Evolutionary conservation across 2,329 filamentous ascomycete genomes (phyloP).

Genomic region (Canariomyces notabilis): DNA sequence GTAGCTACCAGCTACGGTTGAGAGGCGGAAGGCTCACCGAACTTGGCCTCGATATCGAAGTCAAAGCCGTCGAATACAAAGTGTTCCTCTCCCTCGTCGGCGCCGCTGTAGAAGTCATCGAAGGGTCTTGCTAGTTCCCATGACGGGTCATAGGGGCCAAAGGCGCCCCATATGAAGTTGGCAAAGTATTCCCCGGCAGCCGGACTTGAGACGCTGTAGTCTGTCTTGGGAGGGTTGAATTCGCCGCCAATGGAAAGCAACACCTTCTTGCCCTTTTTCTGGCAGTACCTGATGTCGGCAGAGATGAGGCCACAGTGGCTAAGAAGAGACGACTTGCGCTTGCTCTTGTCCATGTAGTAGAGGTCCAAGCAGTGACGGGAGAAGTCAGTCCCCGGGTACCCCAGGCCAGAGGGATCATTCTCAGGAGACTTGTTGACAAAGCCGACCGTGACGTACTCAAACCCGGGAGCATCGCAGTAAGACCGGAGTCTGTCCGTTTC

Average conservation of each 20-base stretch:
- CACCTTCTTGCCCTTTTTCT: constrained; percentile 55
- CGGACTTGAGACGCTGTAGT: constrained; percentile 33
- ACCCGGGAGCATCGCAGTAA: constrained; percentile 30
- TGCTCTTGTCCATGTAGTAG: constrained; percentile 28
- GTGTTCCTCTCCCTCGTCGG: constrained; percentile 18
- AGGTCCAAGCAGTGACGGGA: constrained; percentile 33
- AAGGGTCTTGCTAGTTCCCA: constrained; percentile 38
- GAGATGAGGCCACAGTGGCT: constrained; percentile 31
- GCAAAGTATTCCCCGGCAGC: constrained; percentile 32
- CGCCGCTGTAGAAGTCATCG: constrained; percentile 27
- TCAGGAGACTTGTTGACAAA: constrained; percentile 38
- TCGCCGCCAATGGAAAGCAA: constrained; percentile 59
- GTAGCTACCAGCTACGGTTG: neutral
- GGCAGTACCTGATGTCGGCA: constrained; percentile 42
- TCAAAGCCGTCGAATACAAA: constrained; percentile 49
- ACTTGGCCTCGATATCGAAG: constrained; percentile 42
- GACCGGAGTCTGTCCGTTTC: constrained; percentile 20
- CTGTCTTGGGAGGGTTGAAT: constrained; percentile 21
- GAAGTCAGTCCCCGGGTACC: constrained; percentile 37
- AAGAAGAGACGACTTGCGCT: constrained; percentile 30
- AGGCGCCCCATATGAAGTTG: constrained; percentile 35
- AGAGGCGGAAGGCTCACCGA: constrained; percentile 11
- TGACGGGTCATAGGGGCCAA: constrained; percentile 31
- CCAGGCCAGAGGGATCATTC: constrained; percentile 28
- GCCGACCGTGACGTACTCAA: constrained; percentile 38